Conservation (phyloP, 2,329 filamentous ascomycete genomes). For the Arthrobotrys megalospora region DNA sequence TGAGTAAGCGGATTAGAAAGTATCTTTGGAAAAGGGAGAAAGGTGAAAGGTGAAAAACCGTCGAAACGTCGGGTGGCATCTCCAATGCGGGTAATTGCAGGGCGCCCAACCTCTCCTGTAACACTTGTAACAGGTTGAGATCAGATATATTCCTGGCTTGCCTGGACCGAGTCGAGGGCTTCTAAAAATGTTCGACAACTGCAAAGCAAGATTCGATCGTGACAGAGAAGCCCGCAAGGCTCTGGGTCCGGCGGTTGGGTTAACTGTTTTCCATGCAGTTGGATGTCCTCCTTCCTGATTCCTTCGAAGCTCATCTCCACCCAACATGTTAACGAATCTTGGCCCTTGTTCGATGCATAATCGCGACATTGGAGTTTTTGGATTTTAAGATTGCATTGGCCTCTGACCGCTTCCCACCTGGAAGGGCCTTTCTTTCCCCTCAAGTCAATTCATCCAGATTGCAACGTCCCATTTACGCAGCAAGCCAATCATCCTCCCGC, state of each 20-base stretch:
- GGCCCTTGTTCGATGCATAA: constrained; percentile 32
- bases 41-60: constrained; percentile 4
- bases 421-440: constrained; percentile 16
- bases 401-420: background rate
- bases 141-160: constrained; percentile 43
- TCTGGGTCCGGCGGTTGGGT: constrained; percentile 7
- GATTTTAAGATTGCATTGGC: constrained; percentile 32
- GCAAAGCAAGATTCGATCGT: constrained; percentile 14
- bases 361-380: constrained; percentile 52
- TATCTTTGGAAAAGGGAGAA: constrained; percentile 7
- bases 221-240: constrained; percentile 10
- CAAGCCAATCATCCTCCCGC: constrained; percentile 58
- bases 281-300: constrained; percentile 53
- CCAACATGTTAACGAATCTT: constrained; percentile 27
- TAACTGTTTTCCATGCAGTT: constrained; percentile 16
- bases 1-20: constrained; percentile 20
- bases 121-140: constrained; percentile 58
- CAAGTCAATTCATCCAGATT: constrained; percentile 48
- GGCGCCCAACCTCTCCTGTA: constrained; percentile 56
- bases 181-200: constrained; percentile 32
- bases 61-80: constrained; percentile 49
- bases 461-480: constrained; percentile 32
- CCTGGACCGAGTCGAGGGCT: constrained; percentile 7
- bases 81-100: constrained; percentile 59
- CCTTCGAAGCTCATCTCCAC: constrained; percentile 50